Conservation (phyloP, 2,329 filamentous ascomycete species). For the Calonectria naviculata region DNA sequence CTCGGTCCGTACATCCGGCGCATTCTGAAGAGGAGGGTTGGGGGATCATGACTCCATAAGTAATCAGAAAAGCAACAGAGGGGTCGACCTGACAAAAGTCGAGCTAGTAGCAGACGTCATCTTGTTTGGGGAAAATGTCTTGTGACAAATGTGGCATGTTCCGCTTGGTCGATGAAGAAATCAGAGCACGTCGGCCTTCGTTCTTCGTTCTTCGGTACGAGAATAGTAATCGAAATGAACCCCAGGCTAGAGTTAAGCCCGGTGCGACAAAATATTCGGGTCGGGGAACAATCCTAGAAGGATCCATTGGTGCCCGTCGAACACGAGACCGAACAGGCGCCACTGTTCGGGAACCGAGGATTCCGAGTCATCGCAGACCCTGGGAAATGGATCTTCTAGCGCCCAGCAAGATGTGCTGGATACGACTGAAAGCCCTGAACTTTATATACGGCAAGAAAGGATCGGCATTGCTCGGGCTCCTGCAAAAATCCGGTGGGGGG, state of each 20-base stretch:
- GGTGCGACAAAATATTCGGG: conserved; percentile 15
- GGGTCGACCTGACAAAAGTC: background rate
- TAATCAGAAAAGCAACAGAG: background rate
- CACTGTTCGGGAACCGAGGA: conserved; percentile 8
- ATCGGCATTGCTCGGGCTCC: background rate
- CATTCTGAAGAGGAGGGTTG: background rate
- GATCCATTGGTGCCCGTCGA: conserved; percentile 2
- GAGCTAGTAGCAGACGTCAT: background rate
- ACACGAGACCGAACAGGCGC: conserved; percentile 12
- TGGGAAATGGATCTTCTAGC: background rate
- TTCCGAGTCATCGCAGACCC: conserved; percentile 1
- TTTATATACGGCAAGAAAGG: conserved; percentile 9
- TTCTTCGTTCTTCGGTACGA: background rate
- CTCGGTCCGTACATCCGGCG: conserved; percentile 26
- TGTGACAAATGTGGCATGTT: background rate
- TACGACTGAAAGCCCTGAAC: background rate
- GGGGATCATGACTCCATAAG: conserved; percentile 1
- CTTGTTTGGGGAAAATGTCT: conserved; percentile 8
- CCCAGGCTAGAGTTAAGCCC: background rate
- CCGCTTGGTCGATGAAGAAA: background rate
- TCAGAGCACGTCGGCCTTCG: background rate
- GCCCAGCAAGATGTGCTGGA: background rate
- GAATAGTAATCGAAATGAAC: conserved; percentile 6
- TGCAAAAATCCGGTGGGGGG: background rate
- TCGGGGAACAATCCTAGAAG: background rate